Conservation (phyloP, 768 basidiomycete genomes). For the Lanmaoa pseudosensibilis region DNA sequence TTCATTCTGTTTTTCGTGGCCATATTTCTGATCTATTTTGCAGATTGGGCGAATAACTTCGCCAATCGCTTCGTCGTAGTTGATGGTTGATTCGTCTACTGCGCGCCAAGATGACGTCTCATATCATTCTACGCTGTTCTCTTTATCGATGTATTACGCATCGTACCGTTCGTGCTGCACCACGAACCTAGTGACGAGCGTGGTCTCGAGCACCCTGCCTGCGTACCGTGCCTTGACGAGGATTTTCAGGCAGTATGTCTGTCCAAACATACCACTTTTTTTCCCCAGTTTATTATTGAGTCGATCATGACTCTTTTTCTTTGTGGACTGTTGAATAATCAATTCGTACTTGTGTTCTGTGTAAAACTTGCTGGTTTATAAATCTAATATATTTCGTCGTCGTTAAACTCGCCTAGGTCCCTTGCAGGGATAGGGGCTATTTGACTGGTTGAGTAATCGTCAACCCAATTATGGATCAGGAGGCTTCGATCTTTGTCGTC, state of each 20-base stretch:
- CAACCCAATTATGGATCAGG: not conserved
- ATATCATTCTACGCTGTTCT: constrained; percentile 34
- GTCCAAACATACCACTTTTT: constrained; percentile 9
- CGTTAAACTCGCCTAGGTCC: not conserved
- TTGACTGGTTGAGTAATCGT: not conserved
- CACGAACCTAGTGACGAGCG: constrained; percentile 66
- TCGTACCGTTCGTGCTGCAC: constrained; percentile 57
- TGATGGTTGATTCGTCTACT: constrained; percentile 39
- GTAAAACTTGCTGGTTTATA: constrained; percentile 10
- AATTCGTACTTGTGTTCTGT: not conserved
- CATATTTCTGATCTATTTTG: constrained; percentile 18
- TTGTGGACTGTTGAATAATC: constrained; percentile 15
- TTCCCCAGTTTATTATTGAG: not conserved
- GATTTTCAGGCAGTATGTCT: constrained; percentile 26
- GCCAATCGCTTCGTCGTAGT: constrained; percentile 42
- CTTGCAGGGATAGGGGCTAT: not conserved
- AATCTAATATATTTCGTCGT: constrained; percentile 12
- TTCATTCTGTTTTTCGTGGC: not conserved
- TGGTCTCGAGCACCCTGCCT: constrained; percentile 51
- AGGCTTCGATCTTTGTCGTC: constrained; percentile 9
- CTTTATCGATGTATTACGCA: constrained; percentile 59
- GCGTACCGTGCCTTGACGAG: constrained; percentile 22
- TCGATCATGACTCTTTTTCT: constrained; percentile 6
- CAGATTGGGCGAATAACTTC: constrained; percentile 36
- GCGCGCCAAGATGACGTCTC: constrained; percentile 33